phyloP scores from a whole-genome alignment of 768 basidiomycete genomes.

The Suillus discolor region DNA sequence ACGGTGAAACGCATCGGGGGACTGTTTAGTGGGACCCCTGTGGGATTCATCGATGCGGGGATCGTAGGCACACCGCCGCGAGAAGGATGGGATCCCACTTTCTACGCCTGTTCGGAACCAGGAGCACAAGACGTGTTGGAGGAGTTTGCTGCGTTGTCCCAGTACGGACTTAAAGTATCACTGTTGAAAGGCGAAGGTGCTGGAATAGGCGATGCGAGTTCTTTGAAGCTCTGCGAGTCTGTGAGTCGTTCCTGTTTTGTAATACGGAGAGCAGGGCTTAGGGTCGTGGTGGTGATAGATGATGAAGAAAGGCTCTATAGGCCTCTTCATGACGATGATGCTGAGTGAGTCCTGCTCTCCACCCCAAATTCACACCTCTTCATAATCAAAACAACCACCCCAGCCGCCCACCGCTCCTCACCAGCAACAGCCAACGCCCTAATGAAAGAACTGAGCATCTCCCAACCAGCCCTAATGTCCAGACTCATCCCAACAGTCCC shows the following conservation, averaged over 20 bases:
- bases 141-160: conserved; percentile 37
- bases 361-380: background rate
- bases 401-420: conserved; percentile 53
- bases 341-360: conserved; percentile 37
- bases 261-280: background rate
- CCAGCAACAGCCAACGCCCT: conserved; percentile 57
- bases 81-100: conserved; percentile 48
- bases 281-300: conserved; percentile 37
- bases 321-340: conserved; percentile 52
- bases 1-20: conserved; percentile 46
- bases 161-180: conserved; percentile 45
- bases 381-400: background rate
- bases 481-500: conserved; percentile 43
- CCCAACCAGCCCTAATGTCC: conserved; percentile 47
- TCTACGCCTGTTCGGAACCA: conserved; percentile 48
- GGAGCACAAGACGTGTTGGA: conserved; percentile 30
- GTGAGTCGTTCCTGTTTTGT: conserved; percentile 32
- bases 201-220: conserved; percentile 55
- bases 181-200: conserved; percentile 46
- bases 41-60: conserved; percentile 51
- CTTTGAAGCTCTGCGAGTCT: conserved; percentile 61
- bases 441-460: conserved; percentile 45
- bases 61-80: conserved; percentile 59
- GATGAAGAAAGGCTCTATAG: conserved; percentile 54
- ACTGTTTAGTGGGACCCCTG: conserved; percentile 38